Percentiles rank a stretch among this genome's conserved stretches.
Conservation (phyloP, 2,329 filamentous ascomycete genomes). For the Aspergillus versicolor region DNA sequence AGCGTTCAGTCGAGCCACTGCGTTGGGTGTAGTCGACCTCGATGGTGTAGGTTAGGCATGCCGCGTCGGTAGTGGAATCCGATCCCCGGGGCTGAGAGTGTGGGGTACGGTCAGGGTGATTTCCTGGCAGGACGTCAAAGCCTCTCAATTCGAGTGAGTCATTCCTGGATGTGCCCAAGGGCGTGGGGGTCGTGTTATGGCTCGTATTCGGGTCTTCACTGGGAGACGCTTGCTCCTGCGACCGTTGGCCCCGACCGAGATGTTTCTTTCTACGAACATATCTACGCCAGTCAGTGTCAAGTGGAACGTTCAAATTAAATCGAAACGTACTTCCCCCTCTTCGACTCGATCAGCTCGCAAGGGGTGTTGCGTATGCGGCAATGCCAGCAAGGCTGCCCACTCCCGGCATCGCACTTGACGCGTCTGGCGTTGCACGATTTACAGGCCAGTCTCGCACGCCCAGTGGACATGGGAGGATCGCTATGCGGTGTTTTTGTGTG, state of each 20-base stretch:
- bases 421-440: slow-evolving; percentile 25
- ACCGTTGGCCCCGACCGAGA: not conserved
- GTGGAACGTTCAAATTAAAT: not conserved
- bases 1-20: not conserved
- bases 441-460: slow-evolving; percentile 19
- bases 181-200: too few species aligned
- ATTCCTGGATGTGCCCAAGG: too few species aligned
- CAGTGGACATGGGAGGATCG: not conserved
- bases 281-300: not conserved
- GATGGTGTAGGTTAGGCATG: not conserved
- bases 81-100: not conserved
- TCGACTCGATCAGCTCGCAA: slow-evolving; percentile 26
- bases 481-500: too few species aligned
- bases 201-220: too few species aligned
- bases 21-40: not conserved
- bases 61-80: not conserved
- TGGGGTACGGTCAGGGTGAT: not conserved
- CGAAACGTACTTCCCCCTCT: slow-evolving; percentile 22
- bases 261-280: slow-evolving; percentile 12
- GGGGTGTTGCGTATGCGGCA: slow-evolving; percentile 17
- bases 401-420: slow-evolving; percentile 26
- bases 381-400: slow-evolving; percentile 24
- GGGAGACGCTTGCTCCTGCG: not conserved
- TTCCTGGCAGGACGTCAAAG: not conserved
- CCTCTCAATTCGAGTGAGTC: too few species aligned